Conservation (phyloP, 2,329 filamentous ascomycete genomes). For the Phaeoacremonium minimum region DNA sequence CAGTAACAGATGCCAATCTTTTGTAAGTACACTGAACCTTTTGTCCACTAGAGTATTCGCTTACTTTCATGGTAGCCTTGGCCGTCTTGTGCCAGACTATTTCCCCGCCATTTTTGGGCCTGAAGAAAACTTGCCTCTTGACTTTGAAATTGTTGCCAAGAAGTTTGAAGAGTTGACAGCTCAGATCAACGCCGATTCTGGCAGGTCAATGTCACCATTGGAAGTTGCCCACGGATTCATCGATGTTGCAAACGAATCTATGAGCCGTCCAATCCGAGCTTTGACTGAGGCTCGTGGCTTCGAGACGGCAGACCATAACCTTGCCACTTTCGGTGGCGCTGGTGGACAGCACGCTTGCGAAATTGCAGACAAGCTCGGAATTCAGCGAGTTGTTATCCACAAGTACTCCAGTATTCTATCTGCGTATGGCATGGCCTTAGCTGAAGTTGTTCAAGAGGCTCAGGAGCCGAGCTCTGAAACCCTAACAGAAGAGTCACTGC, state of each 20-base stretch:
- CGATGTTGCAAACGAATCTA: slow-evolving; percentile 79
- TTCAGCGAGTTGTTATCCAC: slow-evolving; percentile 75
- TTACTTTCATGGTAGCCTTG: too few species aligned
- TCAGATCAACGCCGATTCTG: slow-evolving; percentile 69
- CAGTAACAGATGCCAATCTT: slow-evolving; percentile 81
- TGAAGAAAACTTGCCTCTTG: slow-evolving; percentile 73
- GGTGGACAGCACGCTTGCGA: slow-evolving; percentile 82
- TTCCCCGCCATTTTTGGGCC: slow-evolving; percentile 89
- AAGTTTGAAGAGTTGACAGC: slow-evolving; percentile 68
- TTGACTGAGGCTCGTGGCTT: slow-evolving; percentile 84
- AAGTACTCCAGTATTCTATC: slow-evolving; percentile 79
- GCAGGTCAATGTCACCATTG: slow-evolving; percentile 65
- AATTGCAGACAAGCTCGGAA: slow-evolving; percentile 74
- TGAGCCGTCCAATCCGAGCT: slow-evolving; percentile 80
- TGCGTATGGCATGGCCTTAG: slow-evolving; percentile 82
- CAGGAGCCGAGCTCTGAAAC: slow-evolving; percentile 66
- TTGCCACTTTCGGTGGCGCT: slow-evolving; percentile 47
- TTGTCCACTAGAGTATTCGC: too few species aligned
- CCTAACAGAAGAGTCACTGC: slow-evolving; percentile 53
- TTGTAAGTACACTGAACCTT: too few species aligned
- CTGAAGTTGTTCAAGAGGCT: slow-evolving; percentile 81
- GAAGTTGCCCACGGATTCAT: slow-evolving; percentile 82
- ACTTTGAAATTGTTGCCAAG: slow-evolving; percentile 4
- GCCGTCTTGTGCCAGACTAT: slow-evolving; percentile 75
- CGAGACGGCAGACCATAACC: slow-evolving; percentile 76